These are phyloP conservation scores for Patellifolia procumbens DNA, from an alignment of 179 eudicot species.

Conservation along the genomic window DNA sequence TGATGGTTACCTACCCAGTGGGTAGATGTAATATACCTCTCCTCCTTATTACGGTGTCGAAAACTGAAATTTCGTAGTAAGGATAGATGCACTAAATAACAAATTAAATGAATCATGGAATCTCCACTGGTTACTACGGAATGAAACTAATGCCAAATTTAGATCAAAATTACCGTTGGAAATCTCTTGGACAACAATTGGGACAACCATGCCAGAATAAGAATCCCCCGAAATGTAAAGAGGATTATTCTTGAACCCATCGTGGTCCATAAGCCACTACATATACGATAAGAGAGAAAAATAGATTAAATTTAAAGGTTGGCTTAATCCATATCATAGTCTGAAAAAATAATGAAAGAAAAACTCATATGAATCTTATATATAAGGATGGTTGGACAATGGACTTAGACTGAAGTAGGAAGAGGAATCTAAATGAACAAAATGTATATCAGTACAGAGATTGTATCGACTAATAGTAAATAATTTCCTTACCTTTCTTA, in stretches of 20 bases:
- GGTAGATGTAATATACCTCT: no score
- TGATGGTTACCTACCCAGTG: no score
- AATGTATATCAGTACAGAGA: not conserved
- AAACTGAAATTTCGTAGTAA: no score
- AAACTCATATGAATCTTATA: not conserved
- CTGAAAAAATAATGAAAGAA: no score
- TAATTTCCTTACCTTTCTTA: conserved; percentile 15
- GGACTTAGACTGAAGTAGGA: not conserved
- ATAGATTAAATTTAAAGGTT: not conserved
- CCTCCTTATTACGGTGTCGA: no score
- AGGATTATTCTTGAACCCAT: not conserved
- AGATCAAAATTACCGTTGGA: conserved; percentile 3
- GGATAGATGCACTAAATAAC: no score
- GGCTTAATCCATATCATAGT: no score
- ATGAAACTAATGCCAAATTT: no score
- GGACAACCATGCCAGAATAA: conserved; percentile 14
- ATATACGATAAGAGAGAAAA: not conserved
- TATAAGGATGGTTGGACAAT: not conserved
- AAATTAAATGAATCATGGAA: no score
- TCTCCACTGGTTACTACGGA: no score
- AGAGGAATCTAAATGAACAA: not conserved
- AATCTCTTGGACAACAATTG: conserved; percentile 13
- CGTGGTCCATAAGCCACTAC: conserved; percentile 15
- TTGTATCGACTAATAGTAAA: not conserved
- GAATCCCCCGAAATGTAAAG: conserved; percentile 11